Percentiles rank a stretch among this genome's conserved stretches.
Conservation (phyloP, 169 alveolate genomes). For the Plasmodium yoelii region DNA sequence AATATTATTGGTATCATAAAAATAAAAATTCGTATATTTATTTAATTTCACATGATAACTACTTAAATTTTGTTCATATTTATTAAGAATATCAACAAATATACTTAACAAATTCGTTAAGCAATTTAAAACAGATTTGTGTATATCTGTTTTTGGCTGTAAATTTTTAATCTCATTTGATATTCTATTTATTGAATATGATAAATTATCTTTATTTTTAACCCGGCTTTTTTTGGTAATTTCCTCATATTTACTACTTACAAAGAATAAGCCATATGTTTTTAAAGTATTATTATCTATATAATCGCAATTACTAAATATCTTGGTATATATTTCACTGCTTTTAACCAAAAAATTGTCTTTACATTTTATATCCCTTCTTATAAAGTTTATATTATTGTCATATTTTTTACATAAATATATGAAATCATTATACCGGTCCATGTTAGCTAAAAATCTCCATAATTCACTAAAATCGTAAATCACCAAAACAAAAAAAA, state of each 20-base stretch:
- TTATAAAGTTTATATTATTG: constrained; percentile 15
- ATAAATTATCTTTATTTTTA: constrained; percentile 54
- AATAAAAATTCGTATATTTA: constrained; percentile 49
- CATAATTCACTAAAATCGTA: too few species aligned
- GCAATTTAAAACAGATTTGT: constrained; percentile 22
- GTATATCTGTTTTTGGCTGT: constrained; percentile 33
- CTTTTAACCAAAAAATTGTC: constrained; percentile 41
- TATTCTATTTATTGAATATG: constrained; percentile 31
- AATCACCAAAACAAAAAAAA: background rate
- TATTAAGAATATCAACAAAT: constrained; percentile 57
- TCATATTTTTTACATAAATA: constrained; percentile 42
- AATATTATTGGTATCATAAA: constrained; percentile 44
- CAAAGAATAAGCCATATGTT: constrained; percentile 22
- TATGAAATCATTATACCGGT: constrained; percentile 61
- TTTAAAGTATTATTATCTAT: constrained; percentile 46
- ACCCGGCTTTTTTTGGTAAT: constrained; percentile 17
- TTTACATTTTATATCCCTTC: constrained; percentile 19
- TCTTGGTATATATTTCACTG: constrained; percentile 44
- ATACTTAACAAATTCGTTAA: constrained; percentile 33
- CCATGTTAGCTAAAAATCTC: constrained; percentile 8
- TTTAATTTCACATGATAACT: constrained; percentile 39
- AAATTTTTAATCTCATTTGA: constrained; percentile 48
- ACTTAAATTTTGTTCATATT: constrained; percentile 63
- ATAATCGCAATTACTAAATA: constrained; percentile 51
- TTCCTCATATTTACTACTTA: constrained; percentile 17